phyloP scores from a whole-genome alignment of 805 yeast genomes.

The Wilhelminamyces savonicus region DNA sequence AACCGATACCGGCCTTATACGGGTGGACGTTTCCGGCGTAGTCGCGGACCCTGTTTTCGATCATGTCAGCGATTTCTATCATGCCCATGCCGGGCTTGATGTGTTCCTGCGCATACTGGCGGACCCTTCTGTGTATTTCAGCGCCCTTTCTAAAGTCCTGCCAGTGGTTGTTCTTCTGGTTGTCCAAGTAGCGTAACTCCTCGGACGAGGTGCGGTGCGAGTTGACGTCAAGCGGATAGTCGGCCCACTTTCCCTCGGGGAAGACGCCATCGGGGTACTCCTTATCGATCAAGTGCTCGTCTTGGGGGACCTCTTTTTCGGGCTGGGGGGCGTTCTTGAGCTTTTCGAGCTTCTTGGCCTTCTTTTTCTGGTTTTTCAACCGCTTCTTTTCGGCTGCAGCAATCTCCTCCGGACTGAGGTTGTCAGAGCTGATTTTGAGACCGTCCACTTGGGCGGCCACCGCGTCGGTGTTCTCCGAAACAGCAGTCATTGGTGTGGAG shows the following conservation, averaged over 20 bases:
- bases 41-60: slow-evolving; percentile 78
- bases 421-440: slow-evolving; percentile 2
- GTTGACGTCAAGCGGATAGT: slow-evolving; percentile 62
- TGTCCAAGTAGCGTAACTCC: slow-evolving; percentile 74
- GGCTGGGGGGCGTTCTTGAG: slow-evolving; percentile 47
- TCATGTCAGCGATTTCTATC: slow-evolving; percentile 82
- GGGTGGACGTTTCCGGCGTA: slow-evolving; percentile 63
- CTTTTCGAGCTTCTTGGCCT: slow-evolving; percentile 9
- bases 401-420: slow-evolving; percentile 2
- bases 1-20: slow-evolving; percentile 81
- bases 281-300: slow-evolving; percentile 47
- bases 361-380: slow-evolving; percentile 47
- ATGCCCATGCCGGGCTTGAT: slow-evolving; percentile 90
- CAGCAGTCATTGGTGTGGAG: too few relatives aligned
- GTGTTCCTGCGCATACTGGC: slow-evolving; percentile 66
- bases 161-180: slow-evolving; percentile 59
- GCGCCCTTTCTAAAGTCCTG: slow-evolving; percentile 93
- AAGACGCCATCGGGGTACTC: slow-evolving; percentile 65
- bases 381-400: slow-evolving; percentile 23
- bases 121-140: slow-evolving; percentile 88
- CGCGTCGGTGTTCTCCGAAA: too few relatives aligned
- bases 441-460: too few relatives aligned
- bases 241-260: slow-evolving; percentile 86
- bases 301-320: too few relatives aligned
- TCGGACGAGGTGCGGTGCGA: slow-evolving; percentile 75